These are phyloP conservation scores for Tetrastigma voinierianum DNA, from an alignment of 164 flowering plant species.

Conservation along the genomic window DNA sequence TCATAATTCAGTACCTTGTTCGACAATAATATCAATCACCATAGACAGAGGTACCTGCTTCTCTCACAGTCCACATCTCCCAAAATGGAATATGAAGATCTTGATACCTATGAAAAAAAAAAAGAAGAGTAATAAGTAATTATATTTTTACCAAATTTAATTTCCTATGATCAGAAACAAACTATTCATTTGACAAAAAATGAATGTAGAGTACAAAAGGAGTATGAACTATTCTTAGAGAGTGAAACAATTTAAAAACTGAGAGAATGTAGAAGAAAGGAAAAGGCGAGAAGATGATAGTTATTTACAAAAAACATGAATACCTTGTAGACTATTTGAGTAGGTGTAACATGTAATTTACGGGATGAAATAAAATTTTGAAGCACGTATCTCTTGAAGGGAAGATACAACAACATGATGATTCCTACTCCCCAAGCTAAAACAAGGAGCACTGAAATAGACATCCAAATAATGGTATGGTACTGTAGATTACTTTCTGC, in stretches of 20 bases:
- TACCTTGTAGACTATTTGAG: constrained; percentile 79
- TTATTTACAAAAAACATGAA: not conserved
- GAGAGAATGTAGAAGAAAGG: not conserved
- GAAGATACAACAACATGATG: constrained; percentile 70
- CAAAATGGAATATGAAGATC: constrained; percentile 74
- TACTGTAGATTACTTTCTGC: constrained; percentile 39
- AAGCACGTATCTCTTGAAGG: constrained; percentile 61
- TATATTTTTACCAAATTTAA: not conserved
- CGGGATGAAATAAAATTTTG: constrained; percentile 61
- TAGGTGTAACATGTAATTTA: constrained; percentile 63
- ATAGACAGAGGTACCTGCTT: constrained; percentile 58
- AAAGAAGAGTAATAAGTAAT: not conserved
- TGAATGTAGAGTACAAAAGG: too few species aligned
- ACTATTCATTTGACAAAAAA: not conserved
- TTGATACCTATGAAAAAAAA: constrained; percentile 44
- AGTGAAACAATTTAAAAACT: too few species aligned
- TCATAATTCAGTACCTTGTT: constrained; percentile 56
- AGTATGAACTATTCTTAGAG: too few species aligned
- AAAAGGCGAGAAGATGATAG: not conserved
- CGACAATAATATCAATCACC: constrained; percentile 76
- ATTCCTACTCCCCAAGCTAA: constrained; percentile 84
- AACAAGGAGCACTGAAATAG: constrained; percentile 62
- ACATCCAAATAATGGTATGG: constrained; percentile 70
- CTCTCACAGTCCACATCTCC: constrained; percentile 43
- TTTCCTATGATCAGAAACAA: not conserved